Base-by-base conservation (phyloP, 495 filamentous ascomycete species). In the Usnea hakonensis region DNA sequence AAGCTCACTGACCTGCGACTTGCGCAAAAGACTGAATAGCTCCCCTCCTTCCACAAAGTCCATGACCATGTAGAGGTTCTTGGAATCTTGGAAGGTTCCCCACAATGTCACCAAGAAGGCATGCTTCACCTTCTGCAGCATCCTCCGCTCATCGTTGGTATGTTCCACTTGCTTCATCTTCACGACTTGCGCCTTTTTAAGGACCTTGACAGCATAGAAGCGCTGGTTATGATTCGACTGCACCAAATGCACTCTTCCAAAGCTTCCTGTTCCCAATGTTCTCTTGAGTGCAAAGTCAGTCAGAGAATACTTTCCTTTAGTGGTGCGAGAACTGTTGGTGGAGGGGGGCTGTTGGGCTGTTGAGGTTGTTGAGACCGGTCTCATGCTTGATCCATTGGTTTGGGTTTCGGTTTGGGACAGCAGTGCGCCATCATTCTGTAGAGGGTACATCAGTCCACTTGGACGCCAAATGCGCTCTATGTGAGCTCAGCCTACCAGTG, bases 81-180 rank as follows among this genome's bases (percentile, higher is more conserved):
- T 87, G 23, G 89, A 81, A 67, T 97, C 95, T 73, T 97, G 91
- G 73, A 96, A 98, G 21, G 94, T 98, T 38, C 95, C 95, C 95
- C 95, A 97, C 52, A 98, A 75, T 3, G 95, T 97, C 69, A 98
- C 92, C 54, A 98, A 79, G 77, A 98, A 98, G 1, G 94, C 92
- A 77, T 98, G 92, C 71, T 95, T 92, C 61, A 96, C 92, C 67
- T 92, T 88, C 67, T 89, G 89, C 62, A 98, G 76, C 95, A 98
- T 97, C 57, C 83, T 84, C 63, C 94, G 83, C 79, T 98, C 94
- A 73, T 97, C 94, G 71, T 97, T 97, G 61, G 94, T 98, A 75
- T 98, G 94, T 72, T 97, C 95, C 54, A 98, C 89, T 74, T 98
- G 95, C 79, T 97, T 97, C 94, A 97, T 97, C 81, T 95, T 97